These are phyloP conservation scores for Lippia alba DNA, from an alignment of 305 asterid genomes.

Conservation along the genomic window DNA sequence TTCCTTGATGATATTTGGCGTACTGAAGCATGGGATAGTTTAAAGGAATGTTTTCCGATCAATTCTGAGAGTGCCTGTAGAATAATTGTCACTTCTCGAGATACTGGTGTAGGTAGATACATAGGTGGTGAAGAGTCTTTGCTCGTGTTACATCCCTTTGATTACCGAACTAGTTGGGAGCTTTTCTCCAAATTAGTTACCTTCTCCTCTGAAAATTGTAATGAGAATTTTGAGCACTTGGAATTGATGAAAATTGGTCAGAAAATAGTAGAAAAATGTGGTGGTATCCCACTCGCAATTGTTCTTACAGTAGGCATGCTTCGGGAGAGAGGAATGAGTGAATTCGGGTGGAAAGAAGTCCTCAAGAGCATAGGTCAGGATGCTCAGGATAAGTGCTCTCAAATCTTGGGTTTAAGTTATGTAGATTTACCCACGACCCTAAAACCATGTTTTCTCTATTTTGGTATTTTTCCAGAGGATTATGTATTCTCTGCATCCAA, in stretches of 20 bases:
- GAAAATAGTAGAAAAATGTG: background rate
- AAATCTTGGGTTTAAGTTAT: too few species aligned
- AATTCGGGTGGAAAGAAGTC: background rate
- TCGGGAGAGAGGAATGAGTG: background rate
- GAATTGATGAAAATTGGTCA: too few species aligned
- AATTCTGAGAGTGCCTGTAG: background rate
- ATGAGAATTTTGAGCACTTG: too few species aligned
- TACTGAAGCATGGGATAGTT: too few species aligned
- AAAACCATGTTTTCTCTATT: background rate
- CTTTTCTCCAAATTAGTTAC: background rate
- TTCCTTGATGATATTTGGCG: background rate
- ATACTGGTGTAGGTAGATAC: background rate
- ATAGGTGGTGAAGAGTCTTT: background rate
- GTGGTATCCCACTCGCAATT: background rate
- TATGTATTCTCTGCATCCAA: background rate
- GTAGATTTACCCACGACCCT: too few species aligned
- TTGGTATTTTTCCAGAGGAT: background rate
- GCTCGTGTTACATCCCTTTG: background rate
- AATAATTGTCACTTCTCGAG: background rate
- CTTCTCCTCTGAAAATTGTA: too few species aligned
- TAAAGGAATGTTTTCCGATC: background rate
- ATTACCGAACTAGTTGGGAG: background rate
- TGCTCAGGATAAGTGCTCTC: too few species aligned
- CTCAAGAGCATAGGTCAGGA: background rate
- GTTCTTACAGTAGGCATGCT: background rate